A percentile compares a stretch with the other conserved stretches of the same genome.
Conservation (phyloP, 805 yeast genomes). For the Monosporozyma siamensis region DNA sequence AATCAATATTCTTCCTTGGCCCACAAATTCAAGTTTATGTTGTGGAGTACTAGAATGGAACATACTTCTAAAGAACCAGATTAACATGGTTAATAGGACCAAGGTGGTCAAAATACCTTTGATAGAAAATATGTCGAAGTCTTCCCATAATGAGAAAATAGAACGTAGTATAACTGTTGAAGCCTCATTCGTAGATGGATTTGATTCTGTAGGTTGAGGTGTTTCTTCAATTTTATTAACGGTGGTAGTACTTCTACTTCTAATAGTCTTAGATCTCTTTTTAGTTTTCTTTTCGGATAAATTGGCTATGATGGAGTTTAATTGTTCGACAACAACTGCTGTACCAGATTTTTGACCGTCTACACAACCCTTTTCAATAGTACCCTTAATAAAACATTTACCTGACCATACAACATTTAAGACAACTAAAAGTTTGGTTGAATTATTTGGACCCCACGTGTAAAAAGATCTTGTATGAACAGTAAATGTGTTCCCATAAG, state of each 20-base stretch:
- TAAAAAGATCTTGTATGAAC: constrained; percentile 53
- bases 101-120: constrained; percentile 8
- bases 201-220: not conserved
- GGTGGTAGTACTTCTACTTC: not conserved
- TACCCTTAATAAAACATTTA: constrained; percentile 65
- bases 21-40: constrained; percentile 12
- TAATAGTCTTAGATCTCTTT: constrained; percentile 7
- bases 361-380: constrained; percentile 65
- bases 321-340: constrained; percentile 35
- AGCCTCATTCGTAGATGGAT: not conserved
- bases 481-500: constrained; percentile 60
- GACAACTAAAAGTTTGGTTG: constrained; percentile 46
- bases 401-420: constrained; percentile 64
- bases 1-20: constrained; percentile 25
- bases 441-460: constrained; percentile 56
- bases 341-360: constrained; percentile 64
- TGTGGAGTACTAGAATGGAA: constrained; percentile 4
- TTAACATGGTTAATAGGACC: constrained; percentile 5
- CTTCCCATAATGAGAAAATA: constrained; percentile 5
- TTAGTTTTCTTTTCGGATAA: constrained; percentile 4
- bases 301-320: constrained; percentile 24
- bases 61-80: constrained; percentile 8
- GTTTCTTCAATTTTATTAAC: not conserved
- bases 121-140: constrained; percentile 17
- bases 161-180: not conserved